Evolutionary conservation across 1,139 yeast genomes (phyloP).

Genomic region (Magnusiomyces paraingens): DNA sequence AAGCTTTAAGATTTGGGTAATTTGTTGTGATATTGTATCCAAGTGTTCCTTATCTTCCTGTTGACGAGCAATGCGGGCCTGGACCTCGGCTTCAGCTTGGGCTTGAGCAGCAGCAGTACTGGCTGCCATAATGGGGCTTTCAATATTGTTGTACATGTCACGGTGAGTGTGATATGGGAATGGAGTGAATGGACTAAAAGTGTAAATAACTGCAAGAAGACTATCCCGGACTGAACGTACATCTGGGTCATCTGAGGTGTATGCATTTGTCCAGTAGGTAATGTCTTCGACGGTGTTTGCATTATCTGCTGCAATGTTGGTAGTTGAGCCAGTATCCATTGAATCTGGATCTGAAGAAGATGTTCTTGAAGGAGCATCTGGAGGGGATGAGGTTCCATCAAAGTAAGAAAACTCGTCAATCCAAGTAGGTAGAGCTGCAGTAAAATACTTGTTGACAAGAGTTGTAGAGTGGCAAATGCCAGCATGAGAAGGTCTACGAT

Average conservation of each 20-base stretch:
- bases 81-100: background rate
- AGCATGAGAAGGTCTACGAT: conserved; percentile 23
- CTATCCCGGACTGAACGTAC: conserved; percentile 15
- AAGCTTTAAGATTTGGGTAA: conserved; percentile 18
- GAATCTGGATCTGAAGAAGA: background rate
- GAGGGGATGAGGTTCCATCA: background rate
- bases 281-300: conserved; percentile 1
- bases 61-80: background rate
- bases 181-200: conserved; percentile 12
- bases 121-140: background rate
- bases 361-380: background rate
- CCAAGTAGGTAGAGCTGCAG: conserved; percentile 36
- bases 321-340: background rate
- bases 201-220: conserved; percentile 12
- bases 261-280: conserved; percentile 10
- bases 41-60: conserved; percentile 5
- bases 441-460: conserved; percentile 37
- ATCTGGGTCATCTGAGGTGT: conserved; percentile 13
- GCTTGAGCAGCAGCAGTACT: background rate
- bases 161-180: background rate
- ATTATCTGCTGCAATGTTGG: background rate
- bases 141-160: background rate
- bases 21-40: conserved; percentile 16
- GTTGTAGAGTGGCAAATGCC: conserved; percentile 33
- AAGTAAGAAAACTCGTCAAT: conserved; percentile 36